Base-by-base conservation (phyloP, 2,329 filamentous ascomycete species). In the Diaporthe vexans region DNA sequence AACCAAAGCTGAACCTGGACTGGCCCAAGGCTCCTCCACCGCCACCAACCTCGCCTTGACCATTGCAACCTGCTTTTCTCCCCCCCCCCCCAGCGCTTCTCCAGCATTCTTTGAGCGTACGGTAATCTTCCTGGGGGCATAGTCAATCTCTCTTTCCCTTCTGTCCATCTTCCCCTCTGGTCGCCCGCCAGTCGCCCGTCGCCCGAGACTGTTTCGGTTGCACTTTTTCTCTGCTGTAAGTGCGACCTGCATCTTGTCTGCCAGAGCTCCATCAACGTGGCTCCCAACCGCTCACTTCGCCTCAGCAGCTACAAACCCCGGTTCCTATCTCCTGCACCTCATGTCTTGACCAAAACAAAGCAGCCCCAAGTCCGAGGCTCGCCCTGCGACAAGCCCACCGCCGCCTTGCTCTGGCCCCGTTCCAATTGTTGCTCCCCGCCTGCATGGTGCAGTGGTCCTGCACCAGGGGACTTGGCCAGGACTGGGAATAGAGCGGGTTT, bases 261-360 rank as follows among this genome's bases (percentile, higher is more conserved):
- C 24, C 69, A 54, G 46, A 74, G 68, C 73, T 72, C 69, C 52
- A 59, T 69, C 56, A 65, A 58, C 59, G 56, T 72, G 59, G 21
- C 68, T 40, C 51, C 72, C 69, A 48, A 72, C 65, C 54, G 61
- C 73, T 74, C 73, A 73, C 71, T 35, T 73, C 70, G 63, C 73
- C 57, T 40, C 59, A 58, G 67, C 51, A 69, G 48, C 37, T 40
- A 40, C 73, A 73, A 52, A 54, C 51, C 54, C 58, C 59, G 58
- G 35, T 37, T 71, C 35, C 43, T 51, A 61, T 71, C 74, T 75
- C 61, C 72, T 73, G 59, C 69, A 73, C 74, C 75, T 73, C 29
- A 77, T 76, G 77, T 73, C 73, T 78, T 77, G 75, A 76, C 68
- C 69, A 71, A 54, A 72, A 72, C 73, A 69, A 75, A 67, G 56